A percentile compares a stretch with the other conserved stretches of the same genome.
Conservation (phyloP, 805 yeast species). For the Candida gorgasii region DNA sequence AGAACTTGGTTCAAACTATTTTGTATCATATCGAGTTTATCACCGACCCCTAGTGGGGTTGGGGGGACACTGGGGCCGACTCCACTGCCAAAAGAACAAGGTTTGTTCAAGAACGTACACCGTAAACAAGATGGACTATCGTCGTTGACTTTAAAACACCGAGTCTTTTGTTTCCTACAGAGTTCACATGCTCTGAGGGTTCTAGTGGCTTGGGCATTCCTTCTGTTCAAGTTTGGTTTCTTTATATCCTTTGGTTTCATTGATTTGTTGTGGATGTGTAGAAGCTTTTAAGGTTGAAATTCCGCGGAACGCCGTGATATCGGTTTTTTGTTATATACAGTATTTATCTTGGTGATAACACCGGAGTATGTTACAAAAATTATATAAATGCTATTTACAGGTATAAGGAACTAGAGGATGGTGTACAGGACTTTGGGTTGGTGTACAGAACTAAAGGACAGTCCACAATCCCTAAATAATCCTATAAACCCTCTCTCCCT, state of each 20-base stretch:
- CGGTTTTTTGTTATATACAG: neutral
- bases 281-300: neutral
- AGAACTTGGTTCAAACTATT: conserved; percentile 38
- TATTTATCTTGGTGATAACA: too few species aligned
- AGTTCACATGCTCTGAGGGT: conserved; percentile 55
- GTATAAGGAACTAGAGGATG: too few species aligned
- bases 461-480: conserved; percentile 11
- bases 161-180: conserved; percentile 58
- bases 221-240: conserved; percentile 14
- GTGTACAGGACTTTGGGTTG: too few species aligned
- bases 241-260: conserved; percentile 4
- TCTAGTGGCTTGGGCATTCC: conserved; percentile 35
- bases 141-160: conserved; percentile 58
- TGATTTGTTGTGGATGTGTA: neutral
- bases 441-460: too few species aligned
- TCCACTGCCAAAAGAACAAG: conserved; percentile 47
- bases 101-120: conserved; percentile 52
- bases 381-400: too few species aligned
- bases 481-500: conserved; percentile 11
- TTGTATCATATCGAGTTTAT: conserved; percentile 33
- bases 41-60: conserved; percentile 6
- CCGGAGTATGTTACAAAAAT: too few species aligned
- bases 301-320: conserved; percentile 8
- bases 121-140: conserved; percentile 53
- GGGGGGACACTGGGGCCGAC: neutral